A percentile compares a stretch with the other conserved stretches of the same genome.
Evolutionary conservation across 2,329 filamentous ascomycete species (phyloP).

Genomic region (Coniochaeta sp.): DNA sequence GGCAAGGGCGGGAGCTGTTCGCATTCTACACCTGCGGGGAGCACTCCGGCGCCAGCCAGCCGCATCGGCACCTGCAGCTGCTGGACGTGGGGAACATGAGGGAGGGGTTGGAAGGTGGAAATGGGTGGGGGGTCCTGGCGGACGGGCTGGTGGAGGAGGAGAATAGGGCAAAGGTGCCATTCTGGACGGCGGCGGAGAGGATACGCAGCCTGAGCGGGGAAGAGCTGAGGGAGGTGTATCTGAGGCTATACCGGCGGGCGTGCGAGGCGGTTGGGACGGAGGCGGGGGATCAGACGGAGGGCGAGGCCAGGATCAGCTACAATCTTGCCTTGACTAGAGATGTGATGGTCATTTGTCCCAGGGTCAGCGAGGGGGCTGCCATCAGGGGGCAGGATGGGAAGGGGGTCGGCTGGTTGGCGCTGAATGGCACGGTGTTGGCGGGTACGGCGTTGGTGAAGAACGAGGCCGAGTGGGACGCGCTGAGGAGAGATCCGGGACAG

Average conservation of each 20-base stretch:
- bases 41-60: constrained; percentile 63
- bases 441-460: constrained; percentile 58
- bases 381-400: constrained; percentile 14
- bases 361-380: constrained; percentile 40
- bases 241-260: constrained; percentile 38
- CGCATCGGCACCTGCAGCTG: constrained; percentile 67
- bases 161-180: constrained; percentile 25
- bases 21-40: constrained; percentile 66
- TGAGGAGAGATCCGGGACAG: constrained; percentile 32
- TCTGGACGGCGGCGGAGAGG: constrained; percentile 33
- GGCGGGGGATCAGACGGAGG: constrained; percentile 10
- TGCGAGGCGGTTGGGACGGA: constrained; percentile 13
- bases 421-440: constrained; percentile 58
- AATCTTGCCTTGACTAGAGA: constrained; percentile 53
- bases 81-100: constrained; percentile 58
- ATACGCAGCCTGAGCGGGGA: constrained; percentile 9
- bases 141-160: neutral
- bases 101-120: constrained; percentile 32
- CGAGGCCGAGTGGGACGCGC: constrained; percentile 46
- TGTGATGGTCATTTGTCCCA: constrained; percentile 47
- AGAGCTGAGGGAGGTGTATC: constrained; percentile 34
- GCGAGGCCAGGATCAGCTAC: constrained; percentile 51
- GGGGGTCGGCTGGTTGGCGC: constrained; percentile 34
- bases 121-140: constrained; percentile 42
- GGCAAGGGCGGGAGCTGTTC: constrained; percentile 36